Percentiles rank a stretch among this genome's conserved stretches.
These are phyloP conservation scores for Platismatia glauca DNA, from an alignment of 495 filamentous ascomycete species.

Conservation along the genomic window DNA sequence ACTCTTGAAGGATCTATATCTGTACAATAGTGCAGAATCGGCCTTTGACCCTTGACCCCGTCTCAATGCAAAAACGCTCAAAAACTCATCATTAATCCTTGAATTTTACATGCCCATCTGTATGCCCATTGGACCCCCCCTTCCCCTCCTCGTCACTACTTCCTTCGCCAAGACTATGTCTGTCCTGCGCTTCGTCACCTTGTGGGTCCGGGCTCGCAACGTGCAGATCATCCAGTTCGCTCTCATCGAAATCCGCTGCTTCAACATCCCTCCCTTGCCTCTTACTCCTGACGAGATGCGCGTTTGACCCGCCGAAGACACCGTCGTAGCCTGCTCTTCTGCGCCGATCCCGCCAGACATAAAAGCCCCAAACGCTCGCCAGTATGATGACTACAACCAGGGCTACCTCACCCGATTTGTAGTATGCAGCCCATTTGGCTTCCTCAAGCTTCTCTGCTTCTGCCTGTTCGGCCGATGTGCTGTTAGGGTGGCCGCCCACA, in stretches of 20 bases:
- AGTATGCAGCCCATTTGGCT: conserved; percentile 87
- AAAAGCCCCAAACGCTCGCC: conserved; percentile 71
- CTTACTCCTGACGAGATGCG: conserved; percentile 36
- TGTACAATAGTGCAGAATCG: background rate
- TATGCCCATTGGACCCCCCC: conserved; percentile 24
- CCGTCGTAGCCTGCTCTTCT: conserved; percentile 47
- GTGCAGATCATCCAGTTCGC: conserved; percentile 70
- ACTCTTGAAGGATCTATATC: background rate
- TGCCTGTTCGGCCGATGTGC: conserved; percentile 59
- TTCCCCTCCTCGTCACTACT: conserved; percentile 46
- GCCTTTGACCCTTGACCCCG: conserved; percentile 1
- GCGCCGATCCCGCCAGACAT: conserved; percentile 71
- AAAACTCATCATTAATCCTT: background rate
- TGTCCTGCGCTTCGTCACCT: conserved; percentile 25
- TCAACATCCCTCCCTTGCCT: conserved; percentile 54
- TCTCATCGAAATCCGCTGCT: conserved; percentile 82
- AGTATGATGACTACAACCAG: conserved; percentile 76
- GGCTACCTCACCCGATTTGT: conserved; percentile 81
- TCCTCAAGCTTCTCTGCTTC: conserved; percentile 70
- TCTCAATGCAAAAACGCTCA: background rate
- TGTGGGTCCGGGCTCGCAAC: conserved; percentile 29
- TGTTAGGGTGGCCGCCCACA: conserved; percentile 81
- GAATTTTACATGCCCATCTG: conserved; percentile 16
- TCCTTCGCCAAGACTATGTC: conserved; percentile 50
- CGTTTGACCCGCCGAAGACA: conserved; percentile 29